Evolutionary conservation across 208 protist species (phyloP), one percentile per base, ranked within the genome.

Genomic region (Trypanosoma mega): DNA sequence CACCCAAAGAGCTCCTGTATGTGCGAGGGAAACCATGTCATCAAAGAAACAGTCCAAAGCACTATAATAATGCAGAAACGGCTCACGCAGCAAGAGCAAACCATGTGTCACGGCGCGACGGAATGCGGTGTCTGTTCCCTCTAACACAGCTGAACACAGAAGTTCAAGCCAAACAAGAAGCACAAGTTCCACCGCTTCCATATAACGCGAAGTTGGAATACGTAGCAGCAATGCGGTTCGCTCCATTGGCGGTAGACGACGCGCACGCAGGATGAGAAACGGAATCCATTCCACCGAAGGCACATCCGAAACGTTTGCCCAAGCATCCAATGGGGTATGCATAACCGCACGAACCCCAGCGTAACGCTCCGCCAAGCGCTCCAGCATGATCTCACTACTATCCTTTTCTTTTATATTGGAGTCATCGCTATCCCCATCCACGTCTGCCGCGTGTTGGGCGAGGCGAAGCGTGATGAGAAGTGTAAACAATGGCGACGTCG

Each of bases 1-100:
- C 18, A 89, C 63, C 14, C 61, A 41, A 18, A 87, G 52, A n/a
- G 45, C 33, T 14, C 78, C 46, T 41, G 73, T 57, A 54, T 93
- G 87, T 8, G 83, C 76, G 12, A 80, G 49, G 11, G 83, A 77
- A 9, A 93, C 66, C 62, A 89, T 69, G 0, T 70, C 53, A 9
- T 68, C 53, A 60, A 79, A 85, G 30, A 52, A 72, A 9, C 58
- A 61, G 53, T 93, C 86, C 4, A 90, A 57, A 21, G 86, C 62
- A 53, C 82, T 89, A 75, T 82, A 89, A 33, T 50, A 63, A 27
- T 62, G 54, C n/a, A 84, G 44, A 55, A 87, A 79, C 24, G 59
- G 44, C 63, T 87, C 80, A 4, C 70, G 73, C 14, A 87, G 71
- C 9, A 76, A 27, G 41, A 59, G 33, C 14, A 89, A 55, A 21